A percentile compares a stretch with the other conserved stretches of the same genome.
These are phyloP conservation scores for Xylariaceae sp. DNA, from an alignment of 2,329 filamentous ascomycete genomes.

Conservation along the genomic window DNA sequence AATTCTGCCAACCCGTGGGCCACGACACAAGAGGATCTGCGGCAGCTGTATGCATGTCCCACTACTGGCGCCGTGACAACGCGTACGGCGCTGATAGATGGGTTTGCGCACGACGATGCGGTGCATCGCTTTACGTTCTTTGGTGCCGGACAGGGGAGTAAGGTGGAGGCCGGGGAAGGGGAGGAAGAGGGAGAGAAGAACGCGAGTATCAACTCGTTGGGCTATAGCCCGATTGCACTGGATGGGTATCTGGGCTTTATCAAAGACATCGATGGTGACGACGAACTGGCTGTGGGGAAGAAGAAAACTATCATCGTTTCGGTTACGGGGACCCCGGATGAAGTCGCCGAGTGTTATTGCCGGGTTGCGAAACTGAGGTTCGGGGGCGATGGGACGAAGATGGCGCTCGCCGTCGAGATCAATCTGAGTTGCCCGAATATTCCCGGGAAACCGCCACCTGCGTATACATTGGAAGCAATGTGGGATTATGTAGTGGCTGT, in stretches of 20 bases:
- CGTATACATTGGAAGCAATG: conserved; percentile 55
- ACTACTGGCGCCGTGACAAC: conserved; percentile 72
- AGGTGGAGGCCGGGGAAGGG: conserved; percentile 37
- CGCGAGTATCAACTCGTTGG: conserved; percentile 64
- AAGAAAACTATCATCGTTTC: conserved; percentile 65
- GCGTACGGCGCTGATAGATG: conserved; percentile 61
- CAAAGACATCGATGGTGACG: conserved; percentile 33
- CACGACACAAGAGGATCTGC: conserved; percentile 59
- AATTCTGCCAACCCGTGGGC: conserved; percentile 78
- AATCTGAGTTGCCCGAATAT: conserved; percentile 81
- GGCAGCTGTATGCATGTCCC: conserved; percentile 54
- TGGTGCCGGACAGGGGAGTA: conserved; percentile 29
- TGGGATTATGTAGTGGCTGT: conserved; percentile 52
- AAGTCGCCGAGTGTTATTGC: conserved; percentile 55
- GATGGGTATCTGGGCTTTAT: conserved; percentile 47
- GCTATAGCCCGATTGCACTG: conserved; percentile 66
- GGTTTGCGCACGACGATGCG: conserved; percentile 58
- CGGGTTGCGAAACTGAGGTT: conserved; percentile 40
- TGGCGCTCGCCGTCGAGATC: conserved; percentile 66
- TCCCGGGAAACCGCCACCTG: conserved; percentile 61
- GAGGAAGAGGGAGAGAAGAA: conserved; percentile 20
- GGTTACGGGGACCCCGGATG: conserved; percentile 60
- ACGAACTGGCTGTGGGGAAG: conserved; percentile 3
- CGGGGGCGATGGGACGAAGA: conserved; percentile 23
- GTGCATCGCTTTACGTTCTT: conserved; percentile 67